These are phyloP conservation scores for Kuraishia capsulata DNA, from an alignment of 805 yeast genomes.

Conservation along the genomic window DNA sequence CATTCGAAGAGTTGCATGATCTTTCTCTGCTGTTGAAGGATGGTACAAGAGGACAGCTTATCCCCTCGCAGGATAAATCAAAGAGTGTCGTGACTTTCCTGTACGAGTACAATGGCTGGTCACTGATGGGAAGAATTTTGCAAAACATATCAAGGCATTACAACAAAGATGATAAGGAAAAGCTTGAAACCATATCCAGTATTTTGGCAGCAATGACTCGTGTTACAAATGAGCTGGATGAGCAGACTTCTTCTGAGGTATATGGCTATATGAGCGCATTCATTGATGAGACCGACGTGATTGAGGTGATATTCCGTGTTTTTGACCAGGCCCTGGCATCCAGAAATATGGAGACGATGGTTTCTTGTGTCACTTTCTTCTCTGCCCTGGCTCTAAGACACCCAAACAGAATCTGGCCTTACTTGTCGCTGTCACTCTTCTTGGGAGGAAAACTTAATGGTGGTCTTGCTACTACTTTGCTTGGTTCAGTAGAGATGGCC, in stretches of 20 bases:
- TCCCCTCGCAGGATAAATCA: conserved; percentile 27
- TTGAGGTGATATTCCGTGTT: conserved; percentile 54
- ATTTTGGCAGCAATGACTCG: conserved; percentile 42
- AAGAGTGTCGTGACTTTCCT: conserved; percentile 49
- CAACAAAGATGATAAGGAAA: conserved; percentile 27
- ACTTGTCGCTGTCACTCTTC: conserved; percentile 54
- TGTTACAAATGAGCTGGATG: conserved; percentile 30
- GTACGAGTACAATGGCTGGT: conserved; percentile 79
- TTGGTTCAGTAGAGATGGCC: conserved; percentile 68
- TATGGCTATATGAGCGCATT: conserved; percentile 24
- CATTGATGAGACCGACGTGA: conserved; percentile 20
- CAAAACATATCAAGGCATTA: conserved; percentile 45
- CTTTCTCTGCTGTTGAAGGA: conserved; percentile 33
- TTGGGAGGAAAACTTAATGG: conserved; percentile 55
- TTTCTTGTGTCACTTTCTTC: conserved; percentile 40
- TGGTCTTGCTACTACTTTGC: conserved; percentile 49
- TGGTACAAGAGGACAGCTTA: conserved; percentile 63
- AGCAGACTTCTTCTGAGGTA: conserved; percentile 16
- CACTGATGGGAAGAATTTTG: conserved; percentile 67
- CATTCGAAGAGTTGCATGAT: conserved; percentile 36
- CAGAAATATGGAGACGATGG: conserved; percentile 36
- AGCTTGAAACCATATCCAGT: conserved; percentile 30
- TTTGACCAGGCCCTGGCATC: conserved; percentile 59
- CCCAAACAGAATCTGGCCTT: conserved; percentile 73
- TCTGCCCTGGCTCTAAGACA: conserved; percentile 31